Conservation (phyloP, 2,329 filamentous ascomycete species). For the Phaeosphaeria sp. region DNA sequence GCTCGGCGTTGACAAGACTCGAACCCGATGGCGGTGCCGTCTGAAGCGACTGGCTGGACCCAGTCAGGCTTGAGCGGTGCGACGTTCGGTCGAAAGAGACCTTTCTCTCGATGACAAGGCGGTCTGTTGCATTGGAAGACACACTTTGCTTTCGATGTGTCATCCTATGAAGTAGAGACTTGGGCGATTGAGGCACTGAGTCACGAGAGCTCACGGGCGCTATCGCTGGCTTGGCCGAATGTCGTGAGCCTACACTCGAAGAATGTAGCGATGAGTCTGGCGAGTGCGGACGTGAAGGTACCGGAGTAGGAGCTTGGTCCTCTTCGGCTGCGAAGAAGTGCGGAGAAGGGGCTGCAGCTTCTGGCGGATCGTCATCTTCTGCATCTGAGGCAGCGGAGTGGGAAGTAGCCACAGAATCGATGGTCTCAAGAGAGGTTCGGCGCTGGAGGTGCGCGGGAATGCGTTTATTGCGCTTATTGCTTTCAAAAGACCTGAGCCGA, state of each 20-base stretch:
- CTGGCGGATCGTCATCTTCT: slow-evolving; percentile 22
- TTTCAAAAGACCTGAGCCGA: slow-evolving; percentile 27
- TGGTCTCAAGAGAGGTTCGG: slow-evolving; percentile 42
- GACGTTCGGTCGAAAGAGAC: slow-evolving; percentile 44
- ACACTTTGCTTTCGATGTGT: slow-evolving; percentile 22
- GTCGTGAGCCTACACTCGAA: slow-evolving; percentile 17
- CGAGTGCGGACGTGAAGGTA: slow-evolving; percentile 1
- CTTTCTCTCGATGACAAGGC: slow-evolving; percentile 40
- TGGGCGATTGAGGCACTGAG: slow-evolving; percentile 19
- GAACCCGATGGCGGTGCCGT: slow-evolving; percentile 20
- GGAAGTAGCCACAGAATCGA: slow-evolving; percentile 34
- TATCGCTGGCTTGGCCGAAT: slow-evolving; percentile 7
- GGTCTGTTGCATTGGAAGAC: slow-evolving; percentile 9
- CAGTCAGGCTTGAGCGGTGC: slow-evolving; percentile 34
- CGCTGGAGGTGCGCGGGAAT: slow-evolving; percentile 27
- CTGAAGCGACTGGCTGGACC: slow-evolving; percentile 28
- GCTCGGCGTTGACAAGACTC: slow-evolving; percentile 7
- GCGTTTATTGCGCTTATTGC: slow-evolving; percentile 27
- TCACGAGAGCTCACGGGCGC: background rate
- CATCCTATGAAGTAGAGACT: slow-evolving; percentile 30
- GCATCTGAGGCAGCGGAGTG: slow-evolving; percentile 6
- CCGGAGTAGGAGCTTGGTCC: slow-evolving; percentile 9
- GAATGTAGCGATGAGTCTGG: slow-evolving; percentile 10
- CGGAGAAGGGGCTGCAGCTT: slow-evolving; percentile 18
- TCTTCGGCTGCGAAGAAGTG: slow-evolving; percentile 21